Evolutionary conservation across 768 basidiomycete species (phyloP), one percentile per base, ranked within the genome.

Genomic region (Suillus lakei): DNA sequence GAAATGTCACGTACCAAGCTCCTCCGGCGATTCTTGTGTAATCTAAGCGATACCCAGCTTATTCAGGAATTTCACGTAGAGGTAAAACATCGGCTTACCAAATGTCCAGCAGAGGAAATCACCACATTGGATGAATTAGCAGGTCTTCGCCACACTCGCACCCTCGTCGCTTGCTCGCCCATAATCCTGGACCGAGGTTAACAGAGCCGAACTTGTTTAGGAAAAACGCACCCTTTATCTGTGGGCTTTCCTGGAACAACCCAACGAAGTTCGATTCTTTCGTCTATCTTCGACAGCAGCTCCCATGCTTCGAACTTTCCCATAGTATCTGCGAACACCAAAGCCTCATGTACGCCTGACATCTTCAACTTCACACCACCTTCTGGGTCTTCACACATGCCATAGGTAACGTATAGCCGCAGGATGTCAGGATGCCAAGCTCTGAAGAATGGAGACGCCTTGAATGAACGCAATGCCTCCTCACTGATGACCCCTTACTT

Each of bases 391-490:
- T 79, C 77, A 2, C 67, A 66, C 4, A 90, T 77, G 3, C 82
- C 91, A 65, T 86, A 82, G 43, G 89, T 82, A 62, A 91, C 76
- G 70, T 93, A 93, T n/a, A 80, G 62, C 44, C 80, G 76, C 36
- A 95, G 80, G 4, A 85, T 88, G 0, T 80, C 83, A 0, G 87
- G 86, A 71, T 93, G 82, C 93, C 93, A 94, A 2, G 81, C 76
- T 3, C 71, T 69, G 74, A 95, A 96, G 82, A 94, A 95, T 0
- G 88, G 84, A 39, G 79, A 85, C 61, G 79, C 75, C 59, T 72
- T 66, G 71, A 93, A 85, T 7, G 76, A 68, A 8, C 68, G 71
- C 5, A 82, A 70, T 1, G 91, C 93, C 66, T 89, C 90, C 41
- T 88, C 84, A 46, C 92, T 91, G 23, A 15, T 28, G 41, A 28